Evolutionary conservation across 306 rosid species (phyloP), one percentile per base, ranked within the genome.

Genomic region (Senna siamea): DNA sequence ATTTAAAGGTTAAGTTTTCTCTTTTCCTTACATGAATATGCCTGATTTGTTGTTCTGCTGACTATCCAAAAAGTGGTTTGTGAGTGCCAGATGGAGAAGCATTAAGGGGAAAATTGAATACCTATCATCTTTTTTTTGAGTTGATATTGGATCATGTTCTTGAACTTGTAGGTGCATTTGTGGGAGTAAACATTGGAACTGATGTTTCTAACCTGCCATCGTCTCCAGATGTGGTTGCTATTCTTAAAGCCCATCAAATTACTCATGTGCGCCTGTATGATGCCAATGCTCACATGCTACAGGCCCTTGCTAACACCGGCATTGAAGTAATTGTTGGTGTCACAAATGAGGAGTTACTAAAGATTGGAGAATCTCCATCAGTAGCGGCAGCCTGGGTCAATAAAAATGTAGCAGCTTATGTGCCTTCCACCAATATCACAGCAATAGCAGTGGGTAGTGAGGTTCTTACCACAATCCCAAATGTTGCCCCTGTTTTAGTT

Each of bases 371-470:
- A 76, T 85, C 87, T 41, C 87, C 97, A 18, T 77, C 98, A 7
- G 80, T 55, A 64, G 97, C 96, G 5, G 97, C 96, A 55, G 80
- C 95, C 5, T 94, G 97, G 98, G 54, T 91, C 41, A 91, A 84
- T 56, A 91, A 87, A 82, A 94, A 91, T 57, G 88, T 94, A 20
- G 94, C 82, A 5, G 89, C 98, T 66, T 87, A 91, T 56, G 52
- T 88, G 84, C 97, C 98, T 53, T 79, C 84, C 22, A 91, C 96
- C 19, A 94, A 91, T 70, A 94, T 94, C 76, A 89, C 98, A 5
- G 83, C 96, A 71, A 82, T 93, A 76, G 86, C 96, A 7, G 96
- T 91, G 34, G 98, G 98, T 58, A 93, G 97, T 69, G 92, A 91
- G 76, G 96, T 93, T 80, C 94, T 93, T 58, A 85, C 90, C 18